Base-by-base conservation (phyloP, 202 grass and related monocot genomes). In the Carex arenaria region DNA sequence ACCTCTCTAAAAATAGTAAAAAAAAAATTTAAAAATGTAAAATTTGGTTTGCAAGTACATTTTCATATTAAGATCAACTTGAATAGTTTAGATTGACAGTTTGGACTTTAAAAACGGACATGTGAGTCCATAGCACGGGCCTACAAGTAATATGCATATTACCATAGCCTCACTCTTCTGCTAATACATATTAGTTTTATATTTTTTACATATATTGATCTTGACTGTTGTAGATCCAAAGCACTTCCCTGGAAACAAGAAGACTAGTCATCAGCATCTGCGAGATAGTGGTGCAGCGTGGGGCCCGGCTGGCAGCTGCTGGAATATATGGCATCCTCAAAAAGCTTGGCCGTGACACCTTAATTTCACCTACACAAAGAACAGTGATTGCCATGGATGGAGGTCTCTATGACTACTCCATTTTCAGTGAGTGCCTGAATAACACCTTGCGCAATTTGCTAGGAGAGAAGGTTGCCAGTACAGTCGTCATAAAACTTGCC, bases 331-430 rank as follows among this genome's bases (percentile, higher is more conserved):
- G 89, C 6, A 88, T 92, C 54, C 76, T 91, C 20, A 90, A 92
- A 80, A 90, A 94, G 81, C 88, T 90, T 12, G 86, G 87, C 32
- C 85, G 71, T 64, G 85, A 85, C 28, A 52, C 42, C 19, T 32
- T 70, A 1, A 59, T 18, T 22, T 71, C 18, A 23, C 53, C 85
- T 83, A 84, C 83, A 40, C 84, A 78, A n/a, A 94, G 75, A 86
- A 85, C 78, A 3, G 87, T 91, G 8, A 87, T 94, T 53, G 89
- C 85, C 49, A 87, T 92, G 84, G 92, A 94, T 15, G 92, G 92
- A 0, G 92, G 92, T 15, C 83, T 92, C 19, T 94, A 89, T 14
- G 85, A 94, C 22, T 92, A 91, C 19, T 84, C 80, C 19, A 86
- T 86, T 59, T 94, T 94, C 34, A 87, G 84, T 10, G 70, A 88